phyloP scores from a whole-genome alignment of 345 rosid genomes.

The Carallia brachiata region DNA sequence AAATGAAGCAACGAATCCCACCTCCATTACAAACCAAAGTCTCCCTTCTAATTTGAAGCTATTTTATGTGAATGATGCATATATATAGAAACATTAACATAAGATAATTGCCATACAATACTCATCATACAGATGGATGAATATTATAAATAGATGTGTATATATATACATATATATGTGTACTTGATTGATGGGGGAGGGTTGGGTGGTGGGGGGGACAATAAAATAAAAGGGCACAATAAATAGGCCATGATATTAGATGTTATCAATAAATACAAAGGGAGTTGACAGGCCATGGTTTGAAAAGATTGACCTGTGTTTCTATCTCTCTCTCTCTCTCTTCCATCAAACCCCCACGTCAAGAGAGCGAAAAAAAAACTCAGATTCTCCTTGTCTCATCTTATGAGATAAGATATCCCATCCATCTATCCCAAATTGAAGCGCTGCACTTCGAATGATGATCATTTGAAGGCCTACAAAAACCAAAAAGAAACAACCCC shows the following conservation, averaged over 20 bases:
- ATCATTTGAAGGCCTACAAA: conserved; percentile 41
- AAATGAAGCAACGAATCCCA: conserved; percentile 8
- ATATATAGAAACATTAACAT: too few species aligned
- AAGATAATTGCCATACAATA: background rate
- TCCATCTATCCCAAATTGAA: conserved; percentile 29
- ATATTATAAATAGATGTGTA: too few species aligned
- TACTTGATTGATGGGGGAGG: conserved; percentile 31
- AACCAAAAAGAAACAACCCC: conserved; percentile 11
- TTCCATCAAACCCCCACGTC: conserved; percentile 13
- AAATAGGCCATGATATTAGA: conserved; percentile 40
- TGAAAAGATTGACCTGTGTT: conserved; percentile 61
- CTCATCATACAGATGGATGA: background rate
- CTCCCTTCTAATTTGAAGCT: conserved; percentile 11
- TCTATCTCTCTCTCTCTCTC: conserved; percentile 15
- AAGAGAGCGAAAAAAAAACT: conserved; percentile 30
- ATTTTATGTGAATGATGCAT: background rate
- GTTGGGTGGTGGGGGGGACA: conserved; percentile 40
- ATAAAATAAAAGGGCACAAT: conserved; percentile 41
- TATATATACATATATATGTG: background rate
- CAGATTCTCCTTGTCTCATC: conserved; percentile 54
- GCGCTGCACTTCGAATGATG: conserved; percentile 37
- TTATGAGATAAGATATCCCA: conserved; percentile 18
- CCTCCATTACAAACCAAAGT: conserved; percentile 18
- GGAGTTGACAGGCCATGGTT: conserved; percentile 54
- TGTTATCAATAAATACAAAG: conserved; percentile 49